These are phyloP conservation scores for Thermochaetoides dissita DNA, from an alignment of 2,329 filamentous ascomycete species.

Conservation along the genomic window DNA sequence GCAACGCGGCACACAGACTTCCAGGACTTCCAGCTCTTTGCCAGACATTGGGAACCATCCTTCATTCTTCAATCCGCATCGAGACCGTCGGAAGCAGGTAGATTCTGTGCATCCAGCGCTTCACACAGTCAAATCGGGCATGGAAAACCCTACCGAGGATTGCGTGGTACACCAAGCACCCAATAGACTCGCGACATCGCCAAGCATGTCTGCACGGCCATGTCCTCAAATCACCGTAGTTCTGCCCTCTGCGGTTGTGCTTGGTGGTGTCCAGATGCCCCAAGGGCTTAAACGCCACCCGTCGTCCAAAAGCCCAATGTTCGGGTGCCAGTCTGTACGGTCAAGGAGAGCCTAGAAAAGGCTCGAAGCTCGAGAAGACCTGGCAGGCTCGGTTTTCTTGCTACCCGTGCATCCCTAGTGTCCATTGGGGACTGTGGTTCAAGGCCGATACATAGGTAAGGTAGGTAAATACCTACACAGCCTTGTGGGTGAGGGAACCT, in stretches of 20 bases:
- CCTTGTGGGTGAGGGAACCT: too few species aligned
- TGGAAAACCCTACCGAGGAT: constrained; percentile 3
- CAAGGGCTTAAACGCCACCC: too few species aligned
- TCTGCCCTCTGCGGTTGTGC: constrained; percentile 10
- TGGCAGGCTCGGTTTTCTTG: too few species aligned
- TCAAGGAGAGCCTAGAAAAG: too few species aligned
- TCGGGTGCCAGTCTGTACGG: too few species aligned
- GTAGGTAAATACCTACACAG: too few species aligned
- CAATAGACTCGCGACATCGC: constrained; percentile 5
- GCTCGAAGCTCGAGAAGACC: too few species aligned
- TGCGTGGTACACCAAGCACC: not conserved
- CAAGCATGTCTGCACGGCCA: constrained; percentile 1
- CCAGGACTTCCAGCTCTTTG: not conserved
- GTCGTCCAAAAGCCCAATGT: too few species aligned
- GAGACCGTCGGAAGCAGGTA: too few species aligned
- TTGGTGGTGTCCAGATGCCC: not conserved
- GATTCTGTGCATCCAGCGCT: not conserved
- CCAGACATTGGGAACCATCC: constrained; percentile 7
- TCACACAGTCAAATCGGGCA: constrained; percentile 3
- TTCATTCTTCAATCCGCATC: not conserved
- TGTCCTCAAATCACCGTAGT: not conserved
- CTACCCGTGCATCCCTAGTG: too few species aligned
- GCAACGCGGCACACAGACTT: constrained; percentile 4
- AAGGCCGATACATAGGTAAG: too few species aligned
- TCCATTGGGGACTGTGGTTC: too few species aligned